Base-by-base conservation (phyloP, 2,329 filamentous ascomycete species). In the Pseudocercospora crystallina region DNA sequence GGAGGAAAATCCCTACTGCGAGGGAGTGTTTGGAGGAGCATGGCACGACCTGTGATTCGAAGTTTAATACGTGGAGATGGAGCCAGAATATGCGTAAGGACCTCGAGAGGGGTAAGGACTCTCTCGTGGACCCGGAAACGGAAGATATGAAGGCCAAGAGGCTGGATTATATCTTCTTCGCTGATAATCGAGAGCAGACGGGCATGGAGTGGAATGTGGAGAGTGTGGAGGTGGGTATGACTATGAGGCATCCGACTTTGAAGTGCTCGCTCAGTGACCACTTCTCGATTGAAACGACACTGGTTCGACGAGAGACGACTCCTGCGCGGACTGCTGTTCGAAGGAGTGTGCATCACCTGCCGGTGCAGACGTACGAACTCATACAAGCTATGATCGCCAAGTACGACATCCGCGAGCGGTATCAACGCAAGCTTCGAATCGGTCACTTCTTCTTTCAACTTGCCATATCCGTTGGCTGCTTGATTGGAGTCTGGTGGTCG, bases 31-130 rank as follows among this genome's bases (percentile, higher is more conserved):
- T 96, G 11, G 67, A 73, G 8, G 82, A 86, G 61, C 95, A 96
- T 68, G 94, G 94, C 17, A 84, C 86, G 17, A 95, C 94, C 1
- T 96, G 90, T 63, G 89, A 96, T 67, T 86, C 84, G 50, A 81
- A 84, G 8, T 83, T 88, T 64, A 97, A 97, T 70, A 96, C 92
- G 3, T 99, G 94, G 94, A 81, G 91, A 37, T 97, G 92, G 92
- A 78, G 83, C 51, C 83, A 88, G 62, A 75, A 74, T 12, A 78
- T 88, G 62, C 86, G 83, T 68, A 87, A 86, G 63, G 78, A 78
- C 5, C 74, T 95, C 2, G 80, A 80, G 12, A 81, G 81, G 39
- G 85, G 85, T 0, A 78, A 81, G 47, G 78, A 85, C n/a, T 76
- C 84, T 35, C 69, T 76, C 5, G 77, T 95, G 5, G 76, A 86